Base-by-base conservation (phyloP, 176 grass and related monocot genomes). In the Aegilops speltoides region DNA sequence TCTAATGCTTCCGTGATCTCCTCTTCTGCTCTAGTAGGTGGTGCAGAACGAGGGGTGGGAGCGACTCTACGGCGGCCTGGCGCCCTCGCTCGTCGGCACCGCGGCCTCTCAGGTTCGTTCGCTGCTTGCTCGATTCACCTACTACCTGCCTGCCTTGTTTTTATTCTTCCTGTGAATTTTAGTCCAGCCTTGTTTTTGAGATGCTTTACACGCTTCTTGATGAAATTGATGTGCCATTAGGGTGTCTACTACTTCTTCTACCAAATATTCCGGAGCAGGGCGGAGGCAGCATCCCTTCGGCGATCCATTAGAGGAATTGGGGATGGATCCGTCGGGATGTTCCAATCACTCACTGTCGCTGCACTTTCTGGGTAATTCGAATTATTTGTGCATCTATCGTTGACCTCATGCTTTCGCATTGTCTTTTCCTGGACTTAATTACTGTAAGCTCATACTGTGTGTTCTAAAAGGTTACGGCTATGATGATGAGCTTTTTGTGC, bases 161-260 rank as follows among this genome's bases (percentile, higher is more conserved):
- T 59, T 22, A 19, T 59, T 59, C 54, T 1, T 57, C 56, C 7
- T 59, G 2, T 59, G 56, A 59, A 59, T 22, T 8, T 8, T 9
- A 22, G 56, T 20, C 56, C 56, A 0, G 20, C 26, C 76, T 38
- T 73, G 19, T 15, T 65, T 73, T 45, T 68, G 40, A 26, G 34
- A 76, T 19, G 46, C 4, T 10, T 19, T 37, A 50, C 41, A 65
- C 22, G 33, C 59, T 75, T 79, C 66, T 73, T 19, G n/a, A 87
- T 87, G 16, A 8, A 79, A 79, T 52, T 6, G 14, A 28, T 74
- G 4, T 73, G 68, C 76, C 75, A 19, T 68, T 68, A 98, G 94
- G 97, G 97, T 40, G 94, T 99, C 68, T 99, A 99, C 85, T 98
- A 99, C 79, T 99, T 90, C 79, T 96, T 99, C 90, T 99, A 96